These are phyloP conservation scores for Leptographium procerum DNA, from an alignment of 2,329 filamentous ascomycete species.

Conservation along the genomic window DNA sequence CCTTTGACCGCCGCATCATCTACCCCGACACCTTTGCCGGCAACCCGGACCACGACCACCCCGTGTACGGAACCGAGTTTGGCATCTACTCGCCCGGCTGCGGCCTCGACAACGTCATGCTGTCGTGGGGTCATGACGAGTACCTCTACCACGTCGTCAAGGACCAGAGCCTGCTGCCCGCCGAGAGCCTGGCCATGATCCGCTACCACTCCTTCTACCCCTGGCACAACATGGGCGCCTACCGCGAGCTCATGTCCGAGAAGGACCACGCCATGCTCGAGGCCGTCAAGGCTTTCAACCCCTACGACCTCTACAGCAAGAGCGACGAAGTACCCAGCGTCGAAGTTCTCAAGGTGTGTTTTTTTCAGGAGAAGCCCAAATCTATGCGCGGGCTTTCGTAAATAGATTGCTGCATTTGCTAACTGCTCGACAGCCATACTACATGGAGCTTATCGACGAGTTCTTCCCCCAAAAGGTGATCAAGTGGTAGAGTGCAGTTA, in stretches of 20 bases:
- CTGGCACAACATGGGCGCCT: conserved; percentile 76
- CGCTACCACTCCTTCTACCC: conserved; percentile 89
- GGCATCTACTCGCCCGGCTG: conserved; percentile 74
- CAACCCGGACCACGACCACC: conserved; percentile 64
- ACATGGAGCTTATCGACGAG: conserved; percentile 62
- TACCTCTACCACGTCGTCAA: conserved; percentile 81
- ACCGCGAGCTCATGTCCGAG: conserved; percentile 70
- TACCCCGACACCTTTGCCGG: conserved; percentile 65
- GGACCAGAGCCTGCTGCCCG: conserved; percentile 66
- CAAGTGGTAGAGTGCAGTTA: conserved; percentile 41
- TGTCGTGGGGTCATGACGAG: conserved; percentile 84
- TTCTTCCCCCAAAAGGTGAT: conserved; percentile 59
- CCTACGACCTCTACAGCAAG: conserved; percentile 88
- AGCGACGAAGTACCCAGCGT: conserved; percentile 68
- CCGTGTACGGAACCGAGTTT: conserved; percentile 61
- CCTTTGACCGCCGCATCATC: conserved; percentile 62
- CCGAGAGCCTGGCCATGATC: conserved; percentile 83
- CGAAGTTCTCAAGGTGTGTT: conserved; percentile 59
- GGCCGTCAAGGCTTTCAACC: conserved; percentile 78
- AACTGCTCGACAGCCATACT: conserved; percentile 46
- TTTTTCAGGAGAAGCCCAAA: too few species aligned
- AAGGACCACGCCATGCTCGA: conserved; percentile 70
- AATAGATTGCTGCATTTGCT: not conserved
- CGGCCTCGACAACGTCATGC: conserved; percentile 78
- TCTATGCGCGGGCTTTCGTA: too few species aligned